Base-by-base conservation (phyloP, 2,329 filamentous ascomycete genomes). In the Fusarium haematococcum region DNA sequence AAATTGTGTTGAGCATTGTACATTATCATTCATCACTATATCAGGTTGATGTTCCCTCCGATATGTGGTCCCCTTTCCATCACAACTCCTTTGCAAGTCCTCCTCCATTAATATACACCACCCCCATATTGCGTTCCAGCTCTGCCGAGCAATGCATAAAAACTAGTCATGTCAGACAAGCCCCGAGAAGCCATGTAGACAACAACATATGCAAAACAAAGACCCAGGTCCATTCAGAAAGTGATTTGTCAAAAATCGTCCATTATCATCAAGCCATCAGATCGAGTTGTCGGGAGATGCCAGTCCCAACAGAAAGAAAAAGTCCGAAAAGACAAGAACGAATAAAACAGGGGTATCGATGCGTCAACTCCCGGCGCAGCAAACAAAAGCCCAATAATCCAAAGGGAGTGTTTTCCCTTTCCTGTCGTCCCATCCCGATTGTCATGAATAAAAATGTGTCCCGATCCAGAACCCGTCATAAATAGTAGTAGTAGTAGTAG, bases 301-400 rank as follows among this genome's bases (percentile, higher is more conserved):
- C 65, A 54, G 62, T 75, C 68, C 72, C 60, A 73, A 67, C 54
- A 57, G 52, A 33, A 57, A 37, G n/a, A 56, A 35, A 16, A 23
- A 25, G 41, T 45, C 41, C 18, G 23, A 56, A 63, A 73, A 67
- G 23, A 45, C 67, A 76, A 72, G 48, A 77, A 69, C 64, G 32
- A 73, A 67, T 74, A 71, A 77, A 76, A 75, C 74, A 79, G 75
- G 77, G 77, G 77, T 79, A 79, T 79, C 77, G 76, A 77, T 79
- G 73, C 67, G 68, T 77, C 76, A 79, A 79, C 73, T 78, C 77
- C 77, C 75, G 69, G 72, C 69, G 48, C 54, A 58, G 56, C 75
- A 76, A 76, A 70, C 63, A 67, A 66, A 65, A 68, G 68, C 65
- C 68, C 63, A 69, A 75, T 62, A 50, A 71, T 66, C 45, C 41